Conservation (phyloP, 805 yeast species). For the Kodamaea fukazawae region DNA sequence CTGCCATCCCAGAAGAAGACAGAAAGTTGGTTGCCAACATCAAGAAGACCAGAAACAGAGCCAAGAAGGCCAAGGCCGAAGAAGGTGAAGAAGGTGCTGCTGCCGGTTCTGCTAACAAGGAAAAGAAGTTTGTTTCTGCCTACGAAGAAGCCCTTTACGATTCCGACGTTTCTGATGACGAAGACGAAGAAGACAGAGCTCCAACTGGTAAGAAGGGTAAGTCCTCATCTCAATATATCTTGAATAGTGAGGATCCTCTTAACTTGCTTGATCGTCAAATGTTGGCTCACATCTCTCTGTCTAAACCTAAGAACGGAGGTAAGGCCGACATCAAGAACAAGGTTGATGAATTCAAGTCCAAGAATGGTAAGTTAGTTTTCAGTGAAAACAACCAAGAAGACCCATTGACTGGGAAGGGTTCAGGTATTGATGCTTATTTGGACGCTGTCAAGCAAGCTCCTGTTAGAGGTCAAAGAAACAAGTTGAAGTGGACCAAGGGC, state of each 20-base stretch:
- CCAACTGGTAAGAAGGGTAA: slow-evolving; percentile 29
- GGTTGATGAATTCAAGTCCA: slow-evolving; percentile 46
- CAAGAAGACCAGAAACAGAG: slow-evolving; percentile 80
- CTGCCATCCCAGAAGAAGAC: slow-evolving; percentile 87
- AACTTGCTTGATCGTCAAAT: slow-evolving; percentile 86
- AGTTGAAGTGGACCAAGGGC: slow-evolving; percentile 78
- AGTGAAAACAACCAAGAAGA: slow-evolving; percentile 44
- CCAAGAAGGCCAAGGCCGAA: slow-evolving; percentile 64
- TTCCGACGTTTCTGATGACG: slow-evolving; percentile 58
- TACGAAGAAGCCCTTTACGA: slow-evolving; percentile 91
- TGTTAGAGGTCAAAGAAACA: slow-evolving; percentile 88
- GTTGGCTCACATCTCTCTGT: slow-evolving; percentile 82
- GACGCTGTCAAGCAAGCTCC: slow-evolving; percentile 95
- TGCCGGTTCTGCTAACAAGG: slow-evolving; percentile 22
- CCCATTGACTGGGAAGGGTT: slow-evolving; percentile 36
- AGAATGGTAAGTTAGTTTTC: slow-evolving; percentile 69
- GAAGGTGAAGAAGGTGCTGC: slow-evolving; percentile 33
- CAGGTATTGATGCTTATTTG: slow-evolving; percentile 85
- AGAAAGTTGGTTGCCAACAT: slow-evolving; percentile 79
- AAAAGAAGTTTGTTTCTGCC: slow-evolving; percentile 71
- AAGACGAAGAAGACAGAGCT: slow-evolving; percentile 48
- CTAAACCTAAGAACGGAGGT: slow-evolving; percentile 66
- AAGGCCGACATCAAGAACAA: slow-evolving; percentile 40
- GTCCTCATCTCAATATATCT: slow-evolving; percentile 59
- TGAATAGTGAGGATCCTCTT: slow-evolving; percentile 80